phyloP scores from a whole-genome alignment of 2,329 filamentous ascomycete species.

The Metarhizium humberi region DNA sequence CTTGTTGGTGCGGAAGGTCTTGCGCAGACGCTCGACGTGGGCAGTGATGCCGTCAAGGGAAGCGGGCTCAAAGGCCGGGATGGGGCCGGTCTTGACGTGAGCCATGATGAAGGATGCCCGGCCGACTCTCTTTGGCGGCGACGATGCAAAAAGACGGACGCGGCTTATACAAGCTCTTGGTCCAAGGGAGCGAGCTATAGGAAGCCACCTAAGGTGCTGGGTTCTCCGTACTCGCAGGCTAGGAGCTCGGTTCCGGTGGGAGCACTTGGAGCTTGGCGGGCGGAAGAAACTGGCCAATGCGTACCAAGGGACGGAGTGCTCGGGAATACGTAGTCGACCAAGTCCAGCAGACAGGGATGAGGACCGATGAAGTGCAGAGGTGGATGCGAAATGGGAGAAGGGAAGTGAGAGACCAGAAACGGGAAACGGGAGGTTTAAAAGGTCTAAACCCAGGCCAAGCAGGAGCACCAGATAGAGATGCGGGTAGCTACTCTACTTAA shows the following conservation, averaged over 20 bases:
- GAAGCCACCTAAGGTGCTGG: too few species aligned
- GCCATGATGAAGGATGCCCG: slow-evolving; percentile 25
- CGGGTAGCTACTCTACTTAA: too few species aligned
- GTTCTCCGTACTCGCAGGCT: too few species aligned
- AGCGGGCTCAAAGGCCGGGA: slow-evolving; percentile 48
- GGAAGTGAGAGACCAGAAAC: background rate
- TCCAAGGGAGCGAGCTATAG: background rate
- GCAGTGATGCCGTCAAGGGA: slow-evolving; percentile 55
- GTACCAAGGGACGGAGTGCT: background rate
- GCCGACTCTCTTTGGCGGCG: background rate
- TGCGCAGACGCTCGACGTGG: slow-evolving; percentile 50
- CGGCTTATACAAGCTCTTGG: background rate
- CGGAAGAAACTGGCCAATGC: background rate
- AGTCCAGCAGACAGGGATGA: background rate
- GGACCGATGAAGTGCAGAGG: background rate
- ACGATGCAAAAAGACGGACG: background rate
- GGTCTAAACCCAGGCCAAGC: too few species aligned
- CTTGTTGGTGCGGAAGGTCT: slow-evolving; percentile 67
- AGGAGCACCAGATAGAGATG: too few species aligned
- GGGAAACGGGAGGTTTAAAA: background rate
- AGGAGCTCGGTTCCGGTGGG: too few species aligned
- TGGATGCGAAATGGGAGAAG: background rate
- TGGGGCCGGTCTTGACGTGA: slow-evolving; percentile 22
- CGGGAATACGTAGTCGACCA: too few species aligned
- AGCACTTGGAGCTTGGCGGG: background rate